Evolutionary conservation across 164 flowering plant species (phyloP), one percentile per base, ranked within the genome.

Genomic region (Nymphaea thermarum): DNA sequence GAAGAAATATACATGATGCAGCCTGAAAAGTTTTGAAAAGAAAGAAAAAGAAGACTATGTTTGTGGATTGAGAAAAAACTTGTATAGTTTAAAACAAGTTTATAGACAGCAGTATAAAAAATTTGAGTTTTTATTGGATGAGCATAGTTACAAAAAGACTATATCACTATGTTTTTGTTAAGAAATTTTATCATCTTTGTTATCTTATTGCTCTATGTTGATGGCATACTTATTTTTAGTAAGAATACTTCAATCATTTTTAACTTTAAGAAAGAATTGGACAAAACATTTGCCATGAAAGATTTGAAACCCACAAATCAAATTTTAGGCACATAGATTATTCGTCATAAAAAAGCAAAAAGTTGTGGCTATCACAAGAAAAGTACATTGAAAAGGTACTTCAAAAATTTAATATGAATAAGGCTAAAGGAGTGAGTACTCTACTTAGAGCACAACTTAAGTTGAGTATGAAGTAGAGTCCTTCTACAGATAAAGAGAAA

Each of bases 311-410:
- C 4, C 0, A 4, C 66, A 64, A 17, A 64, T 25, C 43, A 64
- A n/a, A 64, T 42, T n/a, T 43, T 64, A 7, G 66, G n/a, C n/a
- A n/a, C n/a, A n/a, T n/a, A n/a, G n/a, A n/a, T 8, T 59, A 36
- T 2, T 43, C 36, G 43, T 66, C 6, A 25, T 18, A 71, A 4
- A 43, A 16, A 47, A 41, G 41, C 18, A 4, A 47, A 15, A 75
- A 55, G 71, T 70, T 12, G 72, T 25, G 43, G 3, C 43, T 65
- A 43, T 65, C 55, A 6, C 59, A 65, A 44, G 67, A 0, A 36
- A 43, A 43, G 53, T 65, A 65, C 18, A 10, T 65, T 4, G 36
- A 43, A 3, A 65, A 65, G 6, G 53, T 65, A 17, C 57, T 65
- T 6, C 36, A 44, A 4, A 65, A 55, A 43, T 65, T 64, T 8